Percentiles rank a stretch among this genome's conserved stretches.
These are phyloP conservation scores for Suillus cothurnatus DNA, from an alignment of 768 basidiomycete genomes.

Conservation along the genomic window DNA sequence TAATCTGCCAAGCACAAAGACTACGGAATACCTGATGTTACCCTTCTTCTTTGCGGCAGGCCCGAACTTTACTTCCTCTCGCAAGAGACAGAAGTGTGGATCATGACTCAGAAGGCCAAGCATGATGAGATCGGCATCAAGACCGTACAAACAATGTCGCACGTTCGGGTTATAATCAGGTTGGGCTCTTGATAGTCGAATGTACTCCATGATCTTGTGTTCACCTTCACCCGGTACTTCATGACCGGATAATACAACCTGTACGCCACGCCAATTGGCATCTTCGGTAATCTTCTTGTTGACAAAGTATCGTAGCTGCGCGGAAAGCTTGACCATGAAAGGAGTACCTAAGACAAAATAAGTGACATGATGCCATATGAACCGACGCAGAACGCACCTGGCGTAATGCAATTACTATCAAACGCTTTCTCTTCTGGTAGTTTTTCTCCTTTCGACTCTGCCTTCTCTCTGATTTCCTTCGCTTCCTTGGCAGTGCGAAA, in stretches of 20 bases:
- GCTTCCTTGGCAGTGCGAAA: slow-evolving; percentile 96
- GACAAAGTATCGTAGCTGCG: slow-evolving; percentile 92
- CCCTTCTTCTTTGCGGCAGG: slow-evolving; percentile 74
- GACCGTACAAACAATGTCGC: slow-evolving; percentile 96
- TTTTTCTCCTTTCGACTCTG: slow-evolving; percentile 85
- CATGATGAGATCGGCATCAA: slow-evolving; percentile 99
- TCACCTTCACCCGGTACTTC: slow-evolving; percentile 99
- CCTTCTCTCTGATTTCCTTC: slow-evolving; percentile 84
- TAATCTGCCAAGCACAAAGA: slow-evolving; percentile 6
- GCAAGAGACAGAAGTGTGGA: slow-evolving; percentile 95
- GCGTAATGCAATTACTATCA: slow-evolving; percentile 98
- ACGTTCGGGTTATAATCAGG: slow-evolving; percentile 96
- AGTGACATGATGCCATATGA: slow-evolving; percentile 1
- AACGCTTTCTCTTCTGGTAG: slow-evolving; percentile 94
- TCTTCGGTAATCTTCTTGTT: slow-evolving; percentile 99
- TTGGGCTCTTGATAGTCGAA: slow-evolving; percentile 91
- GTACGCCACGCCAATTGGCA: slow-evolving; percentile 88
- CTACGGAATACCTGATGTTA: slow-evolving; percentile 46
- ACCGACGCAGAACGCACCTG: slow-evolving; percentile 57
- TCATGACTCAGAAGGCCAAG: slow-evolving; percentile 95
- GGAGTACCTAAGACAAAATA: slow-evolving; percentile 64
- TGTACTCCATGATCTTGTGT: slow-evolving; percentile 99
- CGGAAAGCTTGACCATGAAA: slow-evolving; percentile 94
- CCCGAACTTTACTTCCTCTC: slow-evolving; percentile 99
- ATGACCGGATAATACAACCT: slow-evolving; percentile 94